A percentile compares a stretch with the other conserved stretches of the same genome.
Conservation (phyloP, 768 basidiomycete species). For the Termitomyces titanicus region DNA sequence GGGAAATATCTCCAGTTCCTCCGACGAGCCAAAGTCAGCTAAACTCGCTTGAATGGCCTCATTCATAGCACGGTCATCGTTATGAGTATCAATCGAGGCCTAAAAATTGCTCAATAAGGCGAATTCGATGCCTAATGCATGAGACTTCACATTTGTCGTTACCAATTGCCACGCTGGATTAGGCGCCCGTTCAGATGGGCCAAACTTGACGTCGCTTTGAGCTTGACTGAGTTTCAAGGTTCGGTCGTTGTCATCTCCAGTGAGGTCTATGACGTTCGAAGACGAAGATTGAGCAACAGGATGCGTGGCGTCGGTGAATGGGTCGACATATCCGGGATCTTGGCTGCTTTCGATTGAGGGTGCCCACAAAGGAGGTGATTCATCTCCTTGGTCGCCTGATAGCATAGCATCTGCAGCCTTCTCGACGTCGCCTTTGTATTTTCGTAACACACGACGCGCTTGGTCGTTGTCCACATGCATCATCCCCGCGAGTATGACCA, state of each 20-base stretch:
- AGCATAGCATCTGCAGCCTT: constrained; percentile 54
- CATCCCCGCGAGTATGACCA: constrained; percentile 29
- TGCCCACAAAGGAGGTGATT: constrained; percentile 16
- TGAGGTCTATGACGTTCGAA: constrained; percentile 55
- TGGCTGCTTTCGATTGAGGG: constrained; percentile 19
- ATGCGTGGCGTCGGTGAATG: constrained; percentile 7
- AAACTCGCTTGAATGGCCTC: constrained; percentile 73
- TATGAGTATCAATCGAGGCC: constrained; percentile 33
- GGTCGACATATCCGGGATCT: constrained; percentile 15
- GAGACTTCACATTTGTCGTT: constrained; percentile 53
- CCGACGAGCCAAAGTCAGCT: constrained; percentile 44
- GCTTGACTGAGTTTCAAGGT: constrained; percentile 55
- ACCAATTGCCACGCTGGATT: constrained; percentile 71
- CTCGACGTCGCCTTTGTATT: constrained; percentile 55
- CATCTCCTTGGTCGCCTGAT: constrained; percentile 44
- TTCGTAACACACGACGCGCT: constrained; percentile 53
- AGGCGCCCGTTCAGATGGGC: constrained; percentile 57
- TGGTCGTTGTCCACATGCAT: constrained; percentile 36
- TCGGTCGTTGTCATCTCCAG: constrained; percentile 52
- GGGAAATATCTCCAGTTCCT: constrained; percentile 48
- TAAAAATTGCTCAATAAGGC: constrained; percentile 16
- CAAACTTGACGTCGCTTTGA: constrained; percentile 40
- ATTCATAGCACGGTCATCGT: constrained; percentile 61
- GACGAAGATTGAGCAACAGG: constrained; percentile 14
- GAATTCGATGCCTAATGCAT: neutral